Evolutionary conservation across 164 flowering plant species (phyloP).

Genomic region (Tetracentron sinense): DNA sequence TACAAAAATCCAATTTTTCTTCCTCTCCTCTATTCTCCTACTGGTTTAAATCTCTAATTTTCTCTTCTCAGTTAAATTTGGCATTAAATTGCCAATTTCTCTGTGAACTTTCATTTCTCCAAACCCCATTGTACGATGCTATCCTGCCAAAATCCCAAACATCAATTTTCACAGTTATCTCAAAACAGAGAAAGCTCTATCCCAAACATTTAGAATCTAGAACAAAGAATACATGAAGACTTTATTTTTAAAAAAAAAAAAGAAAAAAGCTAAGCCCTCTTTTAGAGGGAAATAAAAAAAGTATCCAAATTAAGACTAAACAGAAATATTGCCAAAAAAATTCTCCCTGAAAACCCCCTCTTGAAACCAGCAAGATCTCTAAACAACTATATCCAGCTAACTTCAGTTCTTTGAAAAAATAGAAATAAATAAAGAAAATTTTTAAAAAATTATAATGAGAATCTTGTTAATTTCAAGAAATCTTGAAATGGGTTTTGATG

Average conservation of each 20-base stretch:
- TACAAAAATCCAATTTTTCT: constrained; percentile 6
- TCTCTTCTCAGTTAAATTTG: background rate
- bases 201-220: background rate
- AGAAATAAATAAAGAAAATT: too few relatives aligned
- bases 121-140: constrained; percentile 12
- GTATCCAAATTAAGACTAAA: too few relatives aligned
- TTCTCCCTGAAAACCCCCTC: too few relatives aligned
- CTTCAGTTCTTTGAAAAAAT: too few relatives aligned
- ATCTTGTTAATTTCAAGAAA: background rate
- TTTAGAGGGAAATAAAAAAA: too few relatives aligned
- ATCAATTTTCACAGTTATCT: too few relatives aligned
- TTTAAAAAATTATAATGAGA: too few relatives aligned
- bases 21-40: background rate
- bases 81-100: constrained; percentile 1
- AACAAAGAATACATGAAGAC: background rate
- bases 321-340: too few relatives aligned
- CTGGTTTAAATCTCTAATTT: background rate
- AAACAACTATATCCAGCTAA: too few relatives aligned
- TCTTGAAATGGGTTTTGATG: background rate
- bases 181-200: background rate
- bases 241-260: too few relatives aligned
- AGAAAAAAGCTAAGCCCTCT: too few relatives aligned
- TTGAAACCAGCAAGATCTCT: too few relatives aligned
- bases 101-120: background rate
- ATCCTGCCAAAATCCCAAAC: background rate